Evolutionary conservation across 345 rosid genomes (phyloP), one percentile per base, ranked within the genome.

Genomic region (Viola odorata): DNA sequence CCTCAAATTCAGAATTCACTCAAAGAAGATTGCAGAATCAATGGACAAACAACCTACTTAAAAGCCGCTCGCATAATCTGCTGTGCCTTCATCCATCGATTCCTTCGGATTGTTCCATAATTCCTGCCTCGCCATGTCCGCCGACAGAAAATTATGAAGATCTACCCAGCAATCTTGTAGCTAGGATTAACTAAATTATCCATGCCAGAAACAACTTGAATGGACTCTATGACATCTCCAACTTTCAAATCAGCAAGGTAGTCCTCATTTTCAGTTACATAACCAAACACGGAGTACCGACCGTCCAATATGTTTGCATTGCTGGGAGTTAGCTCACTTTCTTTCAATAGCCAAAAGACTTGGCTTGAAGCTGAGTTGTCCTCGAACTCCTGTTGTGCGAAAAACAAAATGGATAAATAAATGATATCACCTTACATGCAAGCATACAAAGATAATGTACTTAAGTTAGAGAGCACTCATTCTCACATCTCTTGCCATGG

Each of bases 401-500:
- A 41, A 47, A 8, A 32, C 61, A 37, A 58, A 14, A 68, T 36
- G 48, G 50, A 14, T 38, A 40, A 41, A 39, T n/a, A 8, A 14
- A 13, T 0, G 56, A 15, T 14, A 55, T 12, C 37, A n/a, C 36
- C 69, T 17, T 4, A 12, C 8, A 54, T 15, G 14, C 8, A 6
- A 5, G 41, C 12, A 39, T n/a, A 12, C 10, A 40, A 3, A 15
- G 50, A 44, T 6, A 58, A n/a, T 37, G 32, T 12, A 3, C 41
- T 37, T 5, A 39, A 37, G 38, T 53, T 40, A 12, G 44, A 54
- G 16, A 50, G 39, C 57, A 55, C 48, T 63, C 16, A 11, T 62
- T 67, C 95, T 80, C 72, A 94, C 99, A 53, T 90, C 99, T 80
- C 99, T 84, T 50, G 99, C 99, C 99, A 94, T 94, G 40, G 97